Percentiles rank a stretch among this genome's conserved stretches.
These are phyloP conservation scores for Glycine soja DNA, from an alignment of 306 rosid species.

Conservation along the genomic window DNA sequence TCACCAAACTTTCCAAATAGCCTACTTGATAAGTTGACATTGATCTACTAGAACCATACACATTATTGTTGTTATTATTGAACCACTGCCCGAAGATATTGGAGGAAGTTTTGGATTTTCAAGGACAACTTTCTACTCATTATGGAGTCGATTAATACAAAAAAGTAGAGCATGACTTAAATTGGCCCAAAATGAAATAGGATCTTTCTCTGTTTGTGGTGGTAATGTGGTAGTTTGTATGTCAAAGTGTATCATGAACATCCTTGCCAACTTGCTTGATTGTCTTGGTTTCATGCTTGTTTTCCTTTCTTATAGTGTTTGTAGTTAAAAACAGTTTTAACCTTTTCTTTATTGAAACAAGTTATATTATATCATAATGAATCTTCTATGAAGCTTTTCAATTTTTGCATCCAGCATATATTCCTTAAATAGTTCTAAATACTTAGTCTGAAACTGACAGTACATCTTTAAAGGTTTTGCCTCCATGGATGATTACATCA, in stretches of 20 bases:
- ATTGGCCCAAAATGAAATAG: conserved; percentile 15
- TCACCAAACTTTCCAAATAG: neutral
- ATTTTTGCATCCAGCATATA: conserved; percentile 35
- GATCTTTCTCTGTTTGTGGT: neutral
- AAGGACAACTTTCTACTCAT: neutral
- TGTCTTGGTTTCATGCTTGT: conserved; percentile 1
- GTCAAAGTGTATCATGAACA: neutral
- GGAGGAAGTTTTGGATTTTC: neutral
- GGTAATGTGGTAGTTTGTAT: neutral
- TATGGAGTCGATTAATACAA: neutral
- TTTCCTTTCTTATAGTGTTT: conserved; percentile 9
- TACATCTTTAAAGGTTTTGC: conserved; percentile 74
- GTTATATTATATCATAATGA: conserved; percentile 13
- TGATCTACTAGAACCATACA: neutral
- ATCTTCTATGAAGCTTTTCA: conserved; percentile 1
- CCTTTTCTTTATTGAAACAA: conserved; percentile 2
- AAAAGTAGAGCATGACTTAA: neutral
- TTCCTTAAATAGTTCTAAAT: conserved; percentile 25
- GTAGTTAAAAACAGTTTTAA: neutral
- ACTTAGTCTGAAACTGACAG: conserved; percentile 61
- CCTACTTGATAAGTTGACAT: neutral
- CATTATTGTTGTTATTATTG: neutral
- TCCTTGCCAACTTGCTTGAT: conserved; percentile 32
- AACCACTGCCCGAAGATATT: neutral
- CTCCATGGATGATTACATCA: conserved; percentile 96